Conservation (phyloP, 371 early-diverging fungal genomes). For the Rhizopus stolonifer region DNA sequence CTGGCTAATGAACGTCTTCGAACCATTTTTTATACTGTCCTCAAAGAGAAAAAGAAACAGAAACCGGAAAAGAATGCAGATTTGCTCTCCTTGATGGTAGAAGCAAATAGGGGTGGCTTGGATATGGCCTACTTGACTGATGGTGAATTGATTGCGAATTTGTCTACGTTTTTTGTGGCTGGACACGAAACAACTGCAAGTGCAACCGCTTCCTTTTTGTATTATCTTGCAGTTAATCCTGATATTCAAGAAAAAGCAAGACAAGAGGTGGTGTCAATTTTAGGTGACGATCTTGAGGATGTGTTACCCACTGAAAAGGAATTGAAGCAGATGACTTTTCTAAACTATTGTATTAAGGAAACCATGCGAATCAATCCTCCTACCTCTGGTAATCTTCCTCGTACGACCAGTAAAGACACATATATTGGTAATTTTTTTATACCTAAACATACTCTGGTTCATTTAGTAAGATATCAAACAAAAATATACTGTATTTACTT, state of each 20-base stretch:
- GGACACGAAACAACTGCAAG: conserved; percentile 56
- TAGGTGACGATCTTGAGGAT: conserved; percentile 51
- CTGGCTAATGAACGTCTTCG: conserved; percentile 14
- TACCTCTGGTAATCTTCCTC: conserved; percentile 25
- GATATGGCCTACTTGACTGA: conserved; percentile 18
- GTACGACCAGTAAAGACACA: conserved; percentile 34
- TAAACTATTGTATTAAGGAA: conserved; percentile 42
- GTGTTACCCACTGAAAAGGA: conserved; percentile 45
- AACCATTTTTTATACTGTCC: conserved; percentile 17
- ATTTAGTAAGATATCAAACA: conserved; percentile 30
- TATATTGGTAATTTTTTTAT: conserved; percentile 41
- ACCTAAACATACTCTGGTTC: conserved; percentile 39
- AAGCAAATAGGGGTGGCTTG: conserved; percentile 17
- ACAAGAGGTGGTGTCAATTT: conserved; percentile 45
- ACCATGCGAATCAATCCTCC: conserved; percentile 47
- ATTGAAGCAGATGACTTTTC: conserved; percentile 39
- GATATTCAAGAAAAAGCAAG: conserved; percentile 51
- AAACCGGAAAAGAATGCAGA: conserved; percentile 20
- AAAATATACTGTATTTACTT: background rate
- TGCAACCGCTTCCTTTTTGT: conserved; percentile 36
- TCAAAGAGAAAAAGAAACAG: conserved; percentile 7
- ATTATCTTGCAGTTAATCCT: conserved; percentile 36
- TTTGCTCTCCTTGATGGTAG: conserved; percentile 45
- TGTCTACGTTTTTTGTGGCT: conserved; percentile 43
- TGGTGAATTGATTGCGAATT: conserved; percentile 19